Evolutionary conservation across 2,329 filamentous ascomycete species (phyloP).

Genomic region (Neophaeococcomyces mojaviensis): DNA sequence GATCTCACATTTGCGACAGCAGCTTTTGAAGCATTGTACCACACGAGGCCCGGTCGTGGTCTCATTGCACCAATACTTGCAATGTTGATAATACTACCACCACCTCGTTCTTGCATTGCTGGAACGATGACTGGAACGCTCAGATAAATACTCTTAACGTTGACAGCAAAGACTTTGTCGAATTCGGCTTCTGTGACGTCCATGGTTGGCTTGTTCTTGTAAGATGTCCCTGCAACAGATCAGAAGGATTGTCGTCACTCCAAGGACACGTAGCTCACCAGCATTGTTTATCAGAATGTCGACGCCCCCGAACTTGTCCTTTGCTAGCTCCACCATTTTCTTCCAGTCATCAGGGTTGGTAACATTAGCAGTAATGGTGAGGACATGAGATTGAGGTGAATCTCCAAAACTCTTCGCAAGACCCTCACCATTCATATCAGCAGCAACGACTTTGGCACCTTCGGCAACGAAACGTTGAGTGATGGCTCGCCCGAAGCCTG

Average conservation of each 20-base stretch:
- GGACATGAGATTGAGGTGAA: slow-evolving; percentile 12
- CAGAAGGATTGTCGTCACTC: neutral
- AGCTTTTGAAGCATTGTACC: slow-evolving; percentile 37
- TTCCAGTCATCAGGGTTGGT: slow-evolving; percentile 18
- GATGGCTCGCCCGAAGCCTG: slow-evolving; percentile 37
- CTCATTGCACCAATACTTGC: slow-evolving; percentile 36
- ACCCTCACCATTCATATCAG: slow-evolving; percentile 32
- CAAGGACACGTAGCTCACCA: slow-evolving; percentile 2
- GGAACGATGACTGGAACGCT: slow-evolving; percentile 30
- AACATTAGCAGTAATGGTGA: slow-evolving; percentile 16
- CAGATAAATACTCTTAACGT: slow-evolving; percentile 37
- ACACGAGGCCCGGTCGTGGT: slow-evolving; percentile 37
- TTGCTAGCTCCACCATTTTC: slow-evolving; percentile 17
- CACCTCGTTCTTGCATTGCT: slow-evolving; percentile 33
- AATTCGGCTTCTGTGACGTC: slow-evolving; percentile 39
- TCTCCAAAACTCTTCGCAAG: slow-evolving; percentile 8
- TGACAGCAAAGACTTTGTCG: slow-evolving; percentile 38
- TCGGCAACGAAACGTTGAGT: slow-evolving; percentile 33
- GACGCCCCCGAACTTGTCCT: slow-evolving; percentile 18
- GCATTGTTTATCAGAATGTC: slow-evolving; percentile 22
- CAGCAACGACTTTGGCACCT: slow-evolving; percentile 35
- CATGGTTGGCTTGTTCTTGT: slow-evolving; percentile 30
- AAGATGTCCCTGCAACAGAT: slow-evolving; percentile 11
- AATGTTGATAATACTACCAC: slow-evolving; percentile 39
- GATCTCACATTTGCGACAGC: slow-evolving; percentile 37